A percentile compares a stretch with the other conserved stretches of the same genome.
Evolutionary conservation across 805 yeast species (phyloP).

Genomic region (Kuraishia hungarica): DNA sequence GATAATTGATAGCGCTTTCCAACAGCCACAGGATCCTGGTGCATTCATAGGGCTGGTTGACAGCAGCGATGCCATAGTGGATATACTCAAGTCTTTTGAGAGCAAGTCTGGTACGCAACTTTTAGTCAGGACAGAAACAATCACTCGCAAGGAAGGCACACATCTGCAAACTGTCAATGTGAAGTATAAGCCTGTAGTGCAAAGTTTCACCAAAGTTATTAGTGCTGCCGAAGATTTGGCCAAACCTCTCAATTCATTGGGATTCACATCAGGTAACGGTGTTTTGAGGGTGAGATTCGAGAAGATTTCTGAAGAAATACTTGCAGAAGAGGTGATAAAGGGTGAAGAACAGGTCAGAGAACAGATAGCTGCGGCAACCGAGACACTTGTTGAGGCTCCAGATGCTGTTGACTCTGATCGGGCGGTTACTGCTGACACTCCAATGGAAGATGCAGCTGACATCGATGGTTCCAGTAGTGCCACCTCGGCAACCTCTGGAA

Average conservation of each 20-base stretch:
- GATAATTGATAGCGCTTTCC: conserved; percentile 5
- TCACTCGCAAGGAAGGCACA: not conserved
- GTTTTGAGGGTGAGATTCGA: conserved; percentile 18
- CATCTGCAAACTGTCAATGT: conserved; percentile 2
- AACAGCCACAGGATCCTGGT: conserved; percentile 6
- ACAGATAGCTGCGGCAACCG: not conserved
- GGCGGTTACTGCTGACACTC: not conserved
- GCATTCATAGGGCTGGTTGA: conserved; percentile 9
- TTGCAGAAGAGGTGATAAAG: not conserved
- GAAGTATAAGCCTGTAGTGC: conserved; percentile 13
- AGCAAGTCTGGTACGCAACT: conserved; percentile 3
- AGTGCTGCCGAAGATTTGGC: conserved; percentile 11
- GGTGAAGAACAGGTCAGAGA: conserved; percentile 1
- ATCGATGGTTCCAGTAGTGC: not conserved
- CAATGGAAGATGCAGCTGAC: not conserved
- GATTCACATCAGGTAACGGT: conserved; percentile 18
- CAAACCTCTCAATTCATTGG: conserved; percentile 14
- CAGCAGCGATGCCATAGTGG: conserved; percentile 4
- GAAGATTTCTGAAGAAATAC: conserved; percentile 1
- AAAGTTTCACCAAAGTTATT: conserved; percentile 15
- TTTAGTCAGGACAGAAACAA: conserved; percentile 4
- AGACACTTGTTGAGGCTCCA: too few relatives aligned
- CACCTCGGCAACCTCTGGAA: too few relatives aligned
- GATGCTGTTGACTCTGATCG: too few relatives aligned
- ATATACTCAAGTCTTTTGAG: conserved; percentile 12